Conservation (phyloP, 2,329 filamentous ascomycete species). For the Chaetoscypha palmicola region DNA sequence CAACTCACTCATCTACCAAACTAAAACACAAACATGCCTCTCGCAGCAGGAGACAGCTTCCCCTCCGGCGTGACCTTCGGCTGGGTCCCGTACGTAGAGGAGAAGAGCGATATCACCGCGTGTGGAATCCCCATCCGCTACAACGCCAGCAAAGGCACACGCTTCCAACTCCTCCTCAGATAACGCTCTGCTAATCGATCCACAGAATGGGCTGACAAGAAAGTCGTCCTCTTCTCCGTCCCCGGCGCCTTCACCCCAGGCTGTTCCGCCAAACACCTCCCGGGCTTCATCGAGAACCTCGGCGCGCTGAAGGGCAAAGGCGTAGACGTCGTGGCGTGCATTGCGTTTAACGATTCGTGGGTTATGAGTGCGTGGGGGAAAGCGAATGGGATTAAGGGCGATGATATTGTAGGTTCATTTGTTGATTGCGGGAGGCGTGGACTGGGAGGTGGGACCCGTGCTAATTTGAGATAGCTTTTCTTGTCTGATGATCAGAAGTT, state of each 20-base stretch:
- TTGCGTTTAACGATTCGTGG: slow-evolving; percentile 62
- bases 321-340: slow-evolving; percentile 60
- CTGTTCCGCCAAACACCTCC: slow-evolving; percentile 61
- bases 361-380: slow-evolving; percentile 70
- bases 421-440: neutral
- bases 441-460: neutral
- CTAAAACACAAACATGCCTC: slow-evolving; percentile 5
- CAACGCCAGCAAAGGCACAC: slow-evolving; percentile 65
- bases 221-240: slow-evolving; percentile 62
- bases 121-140: slow-evolving; percentile 75
- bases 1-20: neutral
- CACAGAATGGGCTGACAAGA: slow-evolving; percentile 58
- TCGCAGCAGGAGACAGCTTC: slow-evolving; percentile 71
- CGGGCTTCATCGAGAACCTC: slow-evolving; percentile 59
- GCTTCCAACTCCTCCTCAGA: neutral
- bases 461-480: slow-evolving; percentile 60
- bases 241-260: slow-evolving; percentile 65
- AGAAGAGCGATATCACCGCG: slow-evolving; percentile 59
- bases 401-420: slow-evolving; percentile 50
- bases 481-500: slow-evolving; percentile 60
- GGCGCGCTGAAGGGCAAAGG: slow-evolving; percentile 55
- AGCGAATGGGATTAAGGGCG: slow-evolving; percentile 57
- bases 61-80: slow-evolving; percentile 75
- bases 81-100: slow-evolving; percentile 70
- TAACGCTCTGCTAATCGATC: neutral